phyloP scores from a whole-genome alignment of 345 rosid genomes.

The Noccaea bulbosa region DNA sequence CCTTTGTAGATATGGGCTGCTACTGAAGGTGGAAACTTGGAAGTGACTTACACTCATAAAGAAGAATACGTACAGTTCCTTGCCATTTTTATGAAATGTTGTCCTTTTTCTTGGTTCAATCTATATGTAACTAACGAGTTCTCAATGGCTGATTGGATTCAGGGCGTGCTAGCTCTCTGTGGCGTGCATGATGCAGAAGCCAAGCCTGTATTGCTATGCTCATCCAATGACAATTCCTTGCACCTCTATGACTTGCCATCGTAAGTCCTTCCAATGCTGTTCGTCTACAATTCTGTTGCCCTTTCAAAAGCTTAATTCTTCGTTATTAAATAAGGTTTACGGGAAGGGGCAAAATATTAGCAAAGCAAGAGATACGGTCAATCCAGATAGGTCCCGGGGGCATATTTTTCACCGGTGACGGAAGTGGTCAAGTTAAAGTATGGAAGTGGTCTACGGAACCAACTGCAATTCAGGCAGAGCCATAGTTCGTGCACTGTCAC shows the following conservation, averaged over 20 bases:
- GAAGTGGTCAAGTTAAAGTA: conserved; percentile 87
- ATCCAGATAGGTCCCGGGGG: conserved; percentile 84
- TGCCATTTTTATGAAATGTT: conserved; percentile 9
- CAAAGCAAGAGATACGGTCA: conserved; percentile 81
- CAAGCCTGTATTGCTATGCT: conserved; percentile 79
- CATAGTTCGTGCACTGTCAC: conserved; percentile 2
- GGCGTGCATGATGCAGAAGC: conserved; percentile 82
- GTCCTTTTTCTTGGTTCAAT: conserved; percentile 3
- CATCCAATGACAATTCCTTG: conserved; percentile 74
- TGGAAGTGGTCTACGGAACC: conserved; percentile 74
- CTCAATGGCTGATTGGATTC: conserved; percentile 34
- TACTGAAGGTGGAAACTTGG: conserved; percentile 85
- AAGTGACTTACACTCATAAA: conserved; percentile 90
- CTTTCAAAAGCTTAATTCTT: conserved; percentile 21
- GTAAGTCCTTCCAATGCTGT: conserved; percentile 59
- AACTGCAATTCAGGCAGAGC: conserved; percentile 32
- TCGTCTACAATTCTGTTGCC: neutral
- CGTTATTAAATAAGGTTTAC: conserved; percentile 56
- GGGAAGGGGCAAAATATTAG: conserved; percentile 83
- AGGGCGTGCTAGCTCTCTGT: conserved; percentile 79
- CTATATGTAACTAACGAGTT: conserved; percentile 17
- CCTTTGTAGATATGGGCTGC: conserved; percentile 85
- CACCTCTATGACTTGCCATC: conserved; percentile 88
- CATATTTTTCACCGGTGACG: conserved; percentile 93
- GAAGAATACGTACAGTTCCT: conserved; percentile 77